phyloP scores from a whole-genome alignment of 208 protist species.

The Trichomonas vaginalis region DNA sequence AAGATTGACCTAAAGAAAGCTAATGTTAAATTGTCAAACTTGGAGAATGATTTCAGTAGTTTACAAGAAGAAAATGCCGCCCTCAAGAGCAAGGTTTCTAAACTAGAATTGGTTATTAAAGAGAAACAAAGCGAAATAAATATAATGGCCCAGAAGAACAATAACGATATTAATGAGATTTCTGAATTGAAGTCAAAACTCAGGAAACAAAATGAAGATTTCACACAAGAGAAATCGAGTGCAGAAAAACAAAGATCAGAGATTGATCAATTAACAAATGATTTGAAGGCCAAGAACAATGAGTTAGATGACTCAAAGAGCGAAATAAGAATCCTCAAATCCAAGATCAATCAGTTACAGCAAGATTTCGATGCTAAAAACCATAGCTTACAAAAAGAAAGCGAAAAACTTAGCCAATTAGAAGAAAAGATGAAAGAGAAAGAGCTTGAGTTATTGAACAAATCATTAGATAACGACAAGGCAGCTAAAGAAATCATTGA shows the following conservation, averaged over 20 bases:
- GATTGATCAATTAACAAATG: background rate
- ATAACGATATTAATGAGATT: background rate
- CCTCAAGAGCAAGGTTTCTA: background rate
- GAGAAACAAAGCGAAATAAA: background rate
- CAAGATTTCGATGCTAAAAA: background rate
- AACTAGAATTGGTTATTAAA: background rate
- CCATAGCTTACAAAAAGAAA: background rate
- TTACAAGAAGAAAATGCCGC: background rate
- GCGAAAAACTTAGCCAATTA: background rate
- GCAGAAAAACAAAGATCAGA: background rate
- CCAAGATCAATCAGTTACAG: background rate
- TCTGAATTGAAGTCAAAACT: background rate
- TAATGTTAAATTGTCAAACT: background rate
- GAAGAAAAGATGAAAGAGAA: background rate
- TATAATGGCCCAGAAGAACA: background rate
- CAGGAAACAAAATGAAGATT: background rate
- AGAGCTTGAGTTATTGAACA: no score
- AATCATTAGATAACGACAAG: no score
- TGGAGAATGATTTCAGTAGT: background rate
- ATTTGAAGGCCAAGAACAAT: background rate
- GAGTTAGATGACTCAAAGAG: background rate
- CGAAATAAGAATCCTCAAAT: background rate
- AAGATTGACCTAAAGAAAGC: background rate
- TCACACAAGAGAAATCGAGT: background rate
- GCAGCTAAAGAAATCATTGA: background rate